These are phyloP conservation scores for Logfia minima DNA, from an alignment of 129 eudicot genomes.

Conservation along the genomic window DNA sequence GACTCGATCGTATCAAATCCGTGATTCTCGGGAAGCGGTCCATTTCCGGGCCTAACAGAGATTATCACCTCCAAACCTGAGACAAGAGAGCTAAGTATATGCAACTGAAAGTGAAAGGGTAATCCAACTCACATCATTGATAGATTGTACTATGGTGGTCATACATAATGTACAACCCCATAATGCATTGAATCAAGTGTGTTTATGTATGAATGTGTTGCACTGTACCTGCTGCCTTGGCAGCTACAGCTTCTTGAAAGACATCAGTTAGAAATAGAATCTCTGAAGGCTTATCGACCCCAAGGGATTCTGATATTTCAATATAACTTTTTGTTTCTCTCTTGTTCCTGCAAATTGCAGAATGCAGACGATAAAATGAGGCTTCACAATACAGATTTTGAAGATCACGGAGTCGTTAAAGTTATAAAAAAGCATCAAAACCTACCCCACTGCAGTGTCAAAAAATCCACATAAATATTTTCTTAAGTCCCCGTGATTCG, in stretches of 20 bases:
- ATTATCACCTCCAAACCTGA: conserved; percentile 80
- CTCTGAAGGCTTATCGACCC: conserved; percentile 76
- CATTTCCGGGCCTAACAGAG: conserved; percentile 79
- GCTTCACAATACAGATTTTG: background rate
- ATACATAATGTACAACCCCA: background rate
- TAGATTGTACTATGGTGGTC: background rate
- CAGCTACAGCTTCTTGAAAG: conserved; percentile 84
- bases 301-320: conserved; percentile 68
- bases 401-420: conserved; percentile 6
- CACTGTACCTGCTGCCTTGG: conserved; percentile 77
- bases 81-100: background rate
- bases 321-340: conserved; percentile 74
- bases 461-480: conserved; percentile 75
- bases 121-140: background rate
- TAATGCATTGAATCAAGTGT: background rate
- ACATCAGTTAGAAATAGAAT: conserved; percentile 82
- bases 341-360: conserved; percentile 52
- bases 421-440: background rate
- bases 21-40: conserved; percentile 72
- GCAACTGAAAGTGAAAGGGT: background rate
- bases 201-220: background rate
- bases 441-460: conserved; percentile 85
- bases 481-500: conserved; percentile 83
- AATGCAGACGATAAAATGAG: background rate
- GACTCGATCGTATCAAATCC: conserved; percentile 56